These are phyloP conservation scores for Calocybe cyanea DNA, from an alignment of 768 basidiomycete species.

Conservation along the genomic window DNA sequence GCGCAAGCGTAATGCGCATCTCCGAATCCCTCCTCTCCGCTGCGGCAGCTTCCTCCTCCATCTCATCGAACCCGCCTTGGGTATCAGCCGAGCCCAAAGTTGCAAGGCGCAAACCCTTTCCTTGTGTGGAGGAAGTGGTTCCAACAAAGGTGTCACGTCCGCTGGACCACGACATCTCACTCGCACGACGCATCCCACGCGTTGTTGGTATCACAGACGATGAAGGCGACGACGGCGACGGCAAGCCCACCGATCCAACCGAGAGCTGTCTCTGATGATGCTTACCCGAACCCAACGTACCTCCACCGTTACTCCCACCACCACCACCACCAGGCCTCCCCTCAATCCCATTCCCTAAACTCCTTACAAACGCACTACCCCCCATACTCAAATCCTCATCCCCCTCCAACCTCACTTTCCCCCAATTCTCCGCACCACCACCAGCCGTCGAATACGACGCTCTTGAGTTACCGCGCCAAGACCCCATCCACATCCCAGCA, in stretches of 20 bases:
- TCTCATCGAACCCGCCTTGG: constrained; percentile 10
- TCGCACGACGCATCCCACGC: constrained; percentile 34
- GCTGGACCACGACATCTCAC: constrained; percentile 50
- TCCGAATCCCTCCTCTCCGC: constrained; percentile 28
- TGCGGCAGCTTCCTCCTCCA: constrained; percentile 19
- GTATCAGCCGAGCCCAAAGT: too few species aligned
- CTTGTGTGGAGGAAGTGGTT: constrained; percentile 9
- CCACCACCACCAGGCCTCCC: constrained; percentile 37
- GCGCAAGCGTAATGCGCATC: constrained; percentile 47
- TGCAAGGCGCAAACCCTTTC: too few species aligned
- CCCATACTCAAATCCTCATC: constrained; percentile 54
- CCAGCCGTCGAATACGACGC: constrained; percentile 46
- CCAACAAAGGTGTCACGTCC: constrained; percentile 30
- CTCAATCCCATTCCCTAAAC: constrained; percentile 69
- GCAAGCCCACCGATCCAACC: constrained; percentile 9
- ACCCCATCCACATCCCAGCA: constrained; percentile 78
- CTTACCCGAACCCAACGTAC: constrained; percentile 3
- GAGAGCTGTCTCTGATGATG: neutral
- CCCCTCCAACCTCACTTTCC: constrained; percentile 57
- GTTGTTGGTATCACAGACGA: constrained; percentile 19
- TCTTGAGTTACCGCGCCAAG: constrained; percentile 50
- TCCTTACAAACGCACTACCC: constrained; percentile 41
- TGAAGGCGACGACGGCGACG: too few species aligned
- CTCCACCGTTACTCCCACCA: constrained; percentile 21
- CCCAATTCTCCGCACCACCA: constrained; percentile 47